These are phyloP conservation scores for Ceratocystis cubensis DNA, from an alignment of 2,329 filamentous ascomycete genomes.

Conservation along the genomic window DNA sequence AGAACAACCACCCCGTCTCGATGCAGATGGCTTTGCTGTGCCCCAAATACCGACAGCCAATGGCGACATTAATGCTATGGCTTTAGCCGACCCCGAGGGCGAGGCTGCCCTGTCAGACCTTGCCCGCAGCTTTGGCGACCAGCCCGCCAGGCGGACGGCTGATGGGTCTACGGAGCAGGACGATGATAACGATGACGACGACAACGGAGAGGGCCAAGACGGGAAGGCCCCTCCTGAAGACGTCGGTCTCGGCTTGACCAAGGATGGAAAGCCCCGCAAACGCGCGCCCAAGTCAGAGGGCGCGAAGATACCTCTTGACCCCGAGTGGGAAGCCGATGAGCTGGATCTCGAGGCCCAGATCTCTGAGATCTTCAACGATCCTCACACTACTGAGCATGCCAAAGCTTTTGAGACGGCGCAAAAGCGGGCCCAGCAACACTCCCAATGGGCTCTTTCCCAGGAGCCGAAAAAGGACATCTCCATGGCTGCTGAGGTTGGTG, in stretches of 20 bases:
- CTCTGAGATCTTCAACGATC: constrained; percentile 53
- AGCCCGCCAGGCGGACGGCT: constrained; percentile 15
- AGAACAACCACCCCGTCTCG: constrained; percentile 28
- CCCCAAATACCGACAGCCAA: constrained; percentile 34
- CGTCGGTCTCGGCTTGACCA: constrained; percentile 21
- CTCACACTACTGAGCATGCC: constrained; percentile 43
- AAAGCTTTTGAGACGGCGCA: constrained; percentile 46
- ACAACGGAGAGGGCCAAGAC: constrained; percentile 1
- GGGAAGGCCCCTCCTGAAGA: constrained; percentile 22
- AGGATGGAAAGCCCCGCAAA: constrained; percentile 6
- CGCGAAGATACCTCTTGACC: constrained; percentile 43
- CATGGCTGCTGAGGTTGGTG: constrained; percentile 55
- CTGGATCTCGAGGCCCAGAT: constrained; percentile 58
- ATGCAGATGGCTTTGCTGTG: constrained; percentile 58
- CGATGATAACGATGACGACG: constrained; percentile 23
- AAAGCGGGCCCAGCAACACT: constrained; percentile 42
- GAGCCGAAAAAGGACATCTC: constrained; percentile 38
- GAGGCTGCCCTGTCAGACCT: constrained; percentile 31
- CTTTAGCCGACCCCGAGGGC: constrained; percentile 19
- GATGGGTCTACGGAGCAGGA: constrained; percentile 15
- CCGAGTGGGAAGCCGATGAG: constrained; percentile 52
- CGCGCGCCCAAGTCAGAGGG: constrained; percentile 24
- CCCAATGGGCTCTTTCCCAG: constrained; percentile 38
- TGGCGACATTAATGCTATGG: constrained; percentile 20
- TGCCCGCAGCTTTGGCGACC: constrained; percentile 35